A percentile compares a stretch with the other conserved stretches of the same genome.
Conservation (phyloP, 108 stramenopile genomes). For the Cylindrotheca closterium region DNA sequence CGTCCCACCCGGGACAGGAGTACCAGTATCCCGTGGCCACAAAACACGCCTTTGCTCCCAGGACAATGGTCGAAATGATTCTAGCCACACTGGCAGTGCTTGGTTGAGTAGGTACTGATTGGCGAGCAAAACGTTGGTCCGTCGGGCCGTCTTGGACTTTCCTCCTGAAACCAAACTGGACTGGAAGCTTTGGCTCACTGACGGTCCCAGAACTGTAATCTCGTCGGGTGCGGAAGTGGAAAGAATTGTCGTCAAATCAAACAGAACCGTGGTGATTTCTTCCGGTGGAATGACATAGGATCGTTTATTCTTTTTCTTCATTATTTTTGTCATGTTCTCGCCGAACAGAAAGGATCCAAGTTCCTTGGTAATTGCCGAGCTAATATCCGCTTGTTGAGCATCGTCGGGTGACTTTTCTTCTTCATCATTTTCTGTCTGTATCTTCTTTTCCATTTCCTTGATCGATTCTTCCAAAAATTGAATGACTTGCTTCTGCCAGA, state of each 20-base stretch:
- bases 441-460: conserved; percentile 32
- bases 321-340: conserved; percentile 55
- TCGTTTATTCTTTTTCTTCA: conserved; percentile 63
- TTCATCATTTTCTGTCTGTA: conserved; percentile 9
- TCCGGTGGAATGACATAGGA: conserved; percentile 68
- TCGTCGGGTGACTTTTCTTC: conserved; percentile 4
- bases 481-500: conserved; percentile 75
- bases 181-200: conserved; percentile 7
- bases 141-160: conserved; percentile 5
- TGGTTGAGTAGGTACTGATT: conserved; percentile 72
- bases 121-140: conserved; percentile 47
- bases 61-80: conserved; percentile 75
- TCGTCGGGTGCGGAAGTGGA: conserved; percentile 52
- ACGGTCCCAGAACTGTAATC: conserved; percentile 39
- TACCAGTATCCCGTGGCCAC: conserved; percentile 48
- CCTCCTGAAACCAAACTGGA: conserved; percentile 19
- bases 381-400: conserved; percentile 1
- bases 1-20: conserved; percentile 31
- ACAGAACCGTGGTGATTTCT: conserved; percentile 77
- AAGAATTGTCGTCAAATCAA: conserved; percentile 68
- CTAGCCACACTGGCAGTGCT: conserved; percentile 68
- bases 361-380: conserved; percentile 23
- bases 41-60: conserved; percentile 69
- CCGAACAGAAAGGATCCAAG: conserved; percentile 75
- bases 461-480: conserved; percentile 41